Base-by-base conservation (phyloP, 164 flowering plant species). In the Vitis rupestris region DNA sequence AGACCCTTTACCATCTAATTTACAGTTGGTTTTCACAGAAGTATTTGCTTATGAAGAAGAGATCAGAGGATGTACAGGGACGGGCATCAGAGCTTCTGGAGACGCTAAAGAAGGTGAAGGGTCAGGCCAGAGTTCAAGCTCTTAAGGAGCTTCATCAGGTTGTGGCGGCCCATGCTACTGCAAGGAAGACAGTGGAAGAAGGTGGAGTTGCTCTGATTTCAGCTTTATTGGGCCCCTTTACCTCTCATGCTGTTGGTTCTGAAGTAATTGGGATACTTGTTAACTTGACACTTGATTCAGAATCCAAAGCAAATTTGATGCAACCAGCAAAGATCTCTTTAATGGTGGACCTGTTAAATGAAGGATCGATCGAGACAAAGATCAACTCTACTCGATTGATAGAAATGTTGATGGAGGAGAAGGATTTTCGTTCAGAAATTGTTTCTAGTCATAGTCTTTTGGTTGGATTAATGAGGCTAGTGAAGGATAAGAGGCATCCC, bases 211-310 rank as follows among this genome's bases (percentile, higher is more conserved):
- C 77, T 50, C 51, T 90, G 65, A 59, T 93, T 27, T 78, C 85
- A 9, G 86, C 93, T 54, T 73, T 91, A 47, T 70, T 93, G 15
- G 98, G 97, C 56, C 95, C 92, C 13, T 91, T 93, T 68, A 93
- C 98, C 17, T 85, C 94, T 4, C 91, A 93, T 60, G 91, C 88
- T 1, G 98, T 93, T 50, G 98, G 98, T 44, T 91, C 88, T 0
- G 98, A 93, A 71, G 85, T 78, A 9, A 74, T 93, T 73, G 91
- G 85, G 14, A 87, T 91, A 75, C 82, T 93, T 31, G 97, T 88
- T 62, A 82, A 84, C 73, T 80, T 93, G 82, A 61, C 70, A 2
- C 89, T 93, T 27, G 90, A 87, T 84, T 86, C 88, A 0, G 93
- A 86, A 10, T 77, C 88, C 1, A 88, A 74, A 78, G 55, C 61